Percentiles rank a stretch among this genome's conserved stretches.
phyloP scores from a whole-genome alignment of 1,139 yeast genomes.

The Yamadazyma trypodendri region DNA sequence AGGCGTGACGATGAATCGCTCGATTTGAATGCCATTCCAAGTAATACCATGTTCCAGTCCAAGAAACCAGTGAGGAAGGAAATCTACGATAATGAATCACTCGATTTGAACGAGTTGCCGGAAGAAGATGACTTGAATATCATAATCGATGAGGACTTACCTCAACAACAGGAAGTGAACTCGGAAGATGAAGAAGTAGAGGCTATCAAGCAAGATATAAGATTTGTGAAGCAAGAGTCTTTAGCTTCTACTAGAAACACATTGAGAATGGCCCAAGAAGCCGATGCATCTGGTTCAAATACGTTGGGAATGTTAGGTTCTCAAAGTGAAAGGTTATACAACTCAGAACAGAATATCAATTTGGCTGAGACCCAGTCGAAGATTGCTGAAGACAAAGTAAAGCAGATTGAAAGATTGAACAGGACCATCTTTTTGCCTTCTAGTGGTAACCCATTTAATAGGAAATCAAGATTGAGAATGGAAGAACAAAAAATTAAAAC shows the following conservation, averaged over 20 bases:
- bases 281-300: conserved; percentile 87
- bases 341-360: conserved; percentile 74
- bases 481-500: conserved; percentile 70
- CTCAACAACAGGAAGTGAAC: conserved; percentile 47
- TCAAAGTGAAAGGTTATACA: conserved; percentile 82
- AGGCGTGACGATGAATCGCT: conserved; percentile 31
- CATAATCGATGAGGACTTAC: conserved; percentile 41
- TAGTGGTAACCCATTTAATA: conserved; percentile 81
- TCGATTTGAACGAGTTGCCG: conserved; percentile 38
- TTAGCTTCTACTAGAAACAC: conserved; percentile 85
- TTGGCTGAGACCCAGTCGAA: conserved; percentile 79
- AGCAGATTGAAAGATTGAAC: conserved; percentile 75
- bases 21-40: conserved; percentile 43
- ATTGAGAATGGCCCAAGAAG: conserved; percentile 83
- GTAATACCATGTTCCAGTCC: conserved; percentile 31
- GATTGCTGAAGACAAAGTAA: conserved; percentile 81
- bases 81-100: conserved; percentile 20
- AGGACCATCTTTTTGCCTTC: conserved; percentile 84
- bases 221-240: conserved; percentile 85
- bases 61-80: conserved; percentile 28
- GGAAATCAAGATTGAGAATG: conserved; percentile 71
- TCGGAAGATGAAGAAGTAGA: conserved; percentile 86
- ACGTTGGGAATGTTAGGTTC: conserved; percentile 91
- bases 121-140: conserved; percentile 44
- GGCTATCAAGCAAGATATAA: conserved; percentile 78